Evolutionary conservation across 2,329 filamentous ascomycete genomes (phyloP).

Genomic region (Elsinoe necatrix): DNA sequence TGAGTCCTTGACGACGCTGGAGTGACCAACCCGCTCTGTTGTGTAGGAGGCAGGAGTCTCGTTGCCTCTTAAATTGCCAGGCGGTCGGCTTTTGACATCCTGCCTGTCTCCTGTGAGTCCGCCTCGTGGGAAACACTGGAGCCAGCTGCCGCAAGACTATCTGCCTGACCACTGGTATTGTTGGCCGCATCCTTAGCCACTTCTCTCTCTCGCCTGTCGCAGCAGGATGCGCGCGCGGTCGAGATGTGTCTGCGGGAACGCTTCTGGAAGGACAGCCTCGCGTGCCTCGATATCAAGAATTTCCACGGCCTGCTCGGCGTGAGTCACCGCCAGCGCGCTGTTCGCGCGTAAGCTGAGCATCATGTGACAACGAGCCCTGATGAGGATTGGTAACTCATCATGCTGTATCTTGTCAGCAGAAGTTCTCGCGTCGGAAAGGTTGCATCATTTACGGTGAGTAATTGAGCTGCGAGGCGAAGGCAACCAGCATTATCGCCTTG

Average conservation of each 20-base stretch:
- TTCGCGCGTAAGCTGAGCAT: not conserved
- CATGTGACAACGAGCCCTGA: not conserved
- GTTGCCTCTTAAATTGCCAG: no score
- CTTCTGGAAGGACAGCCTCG: not conserved
- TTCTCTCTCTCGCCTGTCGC: not conserved
- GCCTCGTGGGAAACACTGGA: no score
- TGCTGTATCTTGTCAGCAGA: not conserved
- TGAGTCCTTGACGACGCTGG: no score
- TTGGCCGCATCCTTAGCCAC: no score
- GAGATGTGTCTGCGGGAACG: not conserved
- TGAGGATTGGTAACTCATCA: not conserved
- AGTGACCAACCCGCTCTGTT: no score
- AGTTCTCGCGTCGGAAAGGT: not conserved
- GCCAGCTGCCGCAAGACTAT: no score
- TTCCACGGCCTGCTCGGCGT: not conserved
- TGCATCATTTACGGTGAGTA: not conserved
- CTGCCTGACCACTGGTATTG: no score
- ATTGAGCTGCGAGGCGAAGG: not conserved
- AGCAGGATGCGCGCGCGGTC: not conserved
- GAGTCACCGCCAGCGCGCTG: not conserved
- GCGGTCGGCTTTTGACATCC: no score
- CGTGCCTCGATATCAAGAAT: not conserved
- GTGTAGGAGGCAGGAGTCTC: no score
- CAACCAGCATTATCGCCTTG: not conserved
- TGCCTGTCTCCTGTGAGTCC: no score